Evolutionary conservation across 306 rosid species (phyloP).

Genomic region (Trifolium subterraneum): DNA sequence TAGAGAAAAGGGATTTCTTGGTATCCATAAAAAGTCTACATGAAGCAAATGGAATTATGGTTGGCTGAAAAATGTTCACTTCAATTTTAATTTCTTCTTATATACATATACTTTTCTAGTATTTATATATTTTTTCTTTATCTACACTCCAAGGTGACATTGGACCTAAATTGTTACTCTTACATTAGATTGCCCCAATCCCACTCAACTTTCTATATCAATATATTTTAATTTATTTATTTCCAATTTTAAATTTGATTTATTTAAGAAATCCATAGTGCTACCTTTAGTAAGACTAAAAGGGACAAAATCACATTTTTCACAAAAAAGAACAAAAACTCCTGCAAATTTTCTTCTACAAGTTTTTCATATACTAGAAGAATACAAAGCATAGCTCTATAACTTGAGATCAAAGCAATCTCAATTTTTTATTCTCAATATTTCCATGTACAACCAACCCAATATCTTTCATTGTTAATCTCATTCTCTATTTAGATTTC

Average conservation of each 20-base stretch:
- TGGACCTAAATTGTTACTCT: constrained; percentile 58
- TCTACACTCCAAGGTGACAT: constrained; percentile 77
- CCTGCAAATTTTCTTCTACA: constrained; percentile 54
- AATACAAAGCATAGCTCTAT: constrained; percentile 44
- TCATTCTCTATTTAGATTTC: constrained; percentile 38
- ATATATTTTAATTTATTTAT: constrained; percentile 31
- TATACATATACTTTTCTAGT: constrained; percentile 14
- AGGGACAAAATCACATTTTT: constrained; percentile 39
- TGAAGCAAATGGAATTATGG: constrained; percentile 66
- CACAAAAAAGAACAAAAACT: constrained; percentile 40
- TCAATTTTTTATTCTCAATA: constrained; percentile 15
- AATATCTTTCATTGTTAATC: constrained; percentile 32
- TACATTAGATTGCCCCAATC: constrained; percentile 62
- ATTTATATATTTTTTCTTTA: constrained; percentile 54
- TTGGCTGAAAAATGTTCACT: constrained; percentile 47
- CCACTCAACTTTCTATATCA: constrained; percentile 58
- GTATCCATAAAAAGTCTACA: constrained; percentile 66
- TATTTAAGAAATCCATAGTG: constrained; percentile 36
- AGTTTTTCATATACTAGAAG: constrained; percentile 48
- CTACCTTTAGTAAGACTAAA: constrained; percentile 50
- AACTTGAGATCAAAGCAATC: constrained; percentile 77
- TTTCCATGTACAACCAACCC: constrained; percentile 37
- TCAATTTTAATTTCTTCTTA: constrained; percentile 24
- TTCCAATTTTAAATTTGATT: constrained; percentile 28
- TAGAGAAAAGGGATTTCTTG: constrained; percentile 52